phyloP scores from a whole-genome alignment of 129 eudicot species.

The Apium graveolens region DNA sequence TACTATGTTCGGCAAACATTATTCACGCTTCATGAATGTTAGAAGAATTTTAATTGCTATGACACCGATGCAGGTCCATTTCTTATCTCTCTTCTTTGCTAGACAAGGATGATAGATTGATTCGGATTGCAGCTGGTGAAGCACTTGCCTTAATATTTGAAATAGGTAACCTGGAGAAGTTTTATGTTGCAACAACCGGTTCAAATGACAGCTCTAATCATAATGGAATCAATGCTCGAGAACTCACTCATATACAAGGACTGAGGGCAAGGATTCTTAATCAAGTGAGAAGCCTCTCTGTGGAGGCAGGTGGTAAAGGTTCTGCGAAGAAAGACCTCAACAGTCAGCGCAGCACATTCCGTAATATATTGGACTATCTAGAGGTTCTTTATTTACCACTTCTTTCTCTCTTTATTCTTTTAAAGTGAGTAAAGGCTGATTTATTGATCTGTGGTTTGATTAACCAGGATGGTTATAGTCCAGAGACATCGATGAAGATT shows the following conservation, averaged over 20 bases:
- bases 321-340: slow-evolving; percentile 75
- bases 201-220: slow-evolving; percentile 26
- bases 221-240: slow-evolving; percentile 30
- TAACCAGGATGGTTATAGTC: slow-evolving; percentile 62
- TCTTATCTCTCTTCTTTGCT: slow-evolving; percentile 57
- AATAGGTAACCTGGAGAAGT: slow-evolving; percentile 53
- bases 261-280: slow-evolving; percentile 54
- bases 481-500: slow-evolving; percentile 65
- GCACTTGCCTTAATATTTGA: slow-evolving; percentile 77
- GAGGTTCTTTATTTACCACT: slow-evolving; percentile 42
- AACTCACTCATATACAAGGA: slow-evolving; percentile 43
- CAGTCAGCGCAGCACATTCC: slow-evolving; percentile 69
- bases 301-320: slow-evolving; percentile 95
- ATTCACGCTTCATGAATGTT: neutral
- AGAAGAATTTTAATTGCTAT: neutral
- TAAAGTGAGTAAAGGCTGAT: neutral
- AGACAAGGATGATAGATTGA: slow-evolving; percentile 78
- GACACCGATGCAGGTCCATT: slow-evolving; percentile 48
- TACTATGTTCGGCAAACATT: neutral
- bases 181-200: slow-evolving; percentile 37
- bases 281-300: slow-evolving; percentile 63
- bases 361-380: slow-evolving; percentile 74
- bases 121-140: slow-evolving; percentile 90
- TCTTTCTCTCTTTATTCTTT: neutral
- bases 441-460: neutral